Evolutionary conservation across 495 filamentous ascomycete genomes (phyloP).

Genomic region (Lentithecium fluviatile): DNA sequence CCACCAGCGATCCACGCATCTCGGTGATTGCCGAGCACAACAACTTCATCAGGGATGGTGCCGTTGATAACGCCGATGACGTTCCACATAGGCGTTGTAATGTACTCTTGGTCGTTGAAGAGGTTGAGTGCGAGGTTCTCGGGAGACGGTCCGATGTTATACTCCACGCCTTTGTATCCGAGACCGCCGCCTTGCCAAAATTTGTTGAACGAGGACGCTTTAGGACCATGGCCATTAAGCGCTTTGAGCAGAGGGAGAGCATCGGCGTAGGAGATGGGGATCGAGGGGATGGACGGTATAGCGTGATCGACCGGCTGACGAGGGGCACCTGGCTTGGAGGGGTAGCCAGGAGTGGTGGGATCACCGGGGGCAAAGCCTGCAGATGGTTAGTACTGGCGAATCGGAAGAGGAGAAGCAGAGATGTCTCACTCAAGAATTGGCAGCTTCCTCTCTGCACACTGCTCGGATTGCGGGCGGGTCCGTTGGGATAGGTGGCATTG

Average conservation of each 20-base stretch:
- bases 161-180: conserved; percentile 77
- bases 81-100: conserved; percentile 88
- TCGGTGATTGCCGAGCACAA: conserved; percentile 92
- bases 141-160: conserved; percentile 88
- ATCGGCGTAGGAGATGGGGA: conserved; percentile 87
- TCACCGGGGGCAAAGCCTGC: conserved; percentile 61
- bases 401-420: conserved; percentile 35
- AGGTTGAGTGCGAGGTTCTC: conserved; percentile 74
- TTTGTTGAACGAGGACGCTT: conserved; percentile 71
- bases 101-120: conserved; percentile 84
- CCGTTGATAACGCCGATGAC: conserved; percentile 94
- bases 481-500: conserved; percentile 75
- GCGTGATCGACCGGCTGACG: conserved; percentile 64
- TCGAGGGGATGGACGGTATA: conserved; percentile 83
- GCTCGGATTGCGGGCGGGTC: conserved; percentile 82
- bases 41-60: conserved; percentile 78
- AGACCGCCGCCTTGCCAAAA: conserved; percentile 74
- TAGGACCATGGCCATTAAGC: conserved; percentile 82
- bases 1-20: conserved; percentile 88
- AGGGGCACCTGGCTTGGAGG: conserved; percentile 86
- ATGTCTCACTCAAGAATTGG: conserved; percentile 70
- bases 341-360: conserved; percentile 88
- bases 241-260: conserved; percentile 82
- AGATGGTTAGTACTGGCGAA: conserved; percentile 9
- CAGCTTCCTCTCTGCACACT: conserved; percentile 91